phyloP scores from a whole-genome alignment of 257 asterid genomes.

The Solanum paucissectum region DNA sequence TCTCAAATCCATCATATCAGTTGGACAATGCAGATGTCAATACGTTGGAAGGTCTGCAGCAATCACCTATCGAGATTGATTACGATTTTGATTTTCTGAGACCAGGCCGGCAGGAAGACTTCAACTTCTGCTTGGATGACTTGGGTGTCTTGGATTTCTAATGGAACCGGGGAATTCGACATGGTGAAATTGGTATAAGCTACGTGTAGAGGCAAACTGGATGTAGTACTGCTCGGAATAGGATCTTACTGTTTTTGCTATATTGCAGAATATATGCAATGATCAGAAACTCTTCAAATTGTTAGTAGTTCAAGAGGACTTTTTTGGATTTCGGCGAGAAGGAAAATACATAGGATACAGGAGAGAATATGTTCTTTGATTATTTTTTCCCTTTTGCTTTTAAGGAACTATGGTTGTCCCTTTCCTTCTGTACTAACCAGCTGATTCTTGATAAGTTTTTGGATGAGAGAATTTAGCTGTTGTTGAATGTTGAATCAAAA shows the following conservation, averaged over 20 bases:
- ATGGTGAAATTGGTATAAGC: not conserved
- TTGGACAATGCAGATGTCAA: not conserved
- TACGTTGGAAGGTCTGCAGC: not conserved
- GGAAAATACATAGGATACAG: not conserved
- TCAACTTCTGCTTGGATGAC: slow-evolving; percentile 28
- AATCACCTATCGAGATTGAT: slow-evolving; percentile 3
- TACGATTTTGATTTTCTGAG: slow-evolving; percentile 39
- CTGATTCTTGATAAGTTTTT: slow-evolving; percentile 19
- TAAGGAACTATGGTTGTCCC: not conserved
- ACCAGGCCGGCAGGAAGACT: slow-evolving; percentile 57
- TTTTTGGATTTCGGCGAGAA: too few species aligned
- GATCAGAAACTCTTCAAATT: too few species aligned
- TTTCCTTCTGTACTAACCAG: not conserved
- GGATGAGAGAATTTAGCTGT: slow-evolving; percentile 5
- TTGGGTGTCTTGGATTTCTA: slow-evolving; percentile 18
- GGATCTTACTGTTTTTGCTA: not conserved
- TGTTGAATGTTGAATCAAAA: not conserved
- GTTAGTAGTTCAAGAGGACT: not conserved
- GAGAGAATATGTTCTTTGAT: not conserved
- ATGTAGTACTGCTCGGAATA: not conserved
- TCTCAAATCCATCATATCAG: not conserved
- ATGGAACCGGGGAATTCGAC: slow-evolving; percentile 4
- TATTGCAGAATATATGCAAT: not conserved
- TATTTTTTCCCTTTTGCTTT: not conserved
- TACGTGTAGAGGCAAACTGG: not conserved